These are phyloP conservation scores for Pyrenula massariospora DNA, from an alignment of 495 filamentous ascomycete species.

Conservation along the genomic window DNA sequence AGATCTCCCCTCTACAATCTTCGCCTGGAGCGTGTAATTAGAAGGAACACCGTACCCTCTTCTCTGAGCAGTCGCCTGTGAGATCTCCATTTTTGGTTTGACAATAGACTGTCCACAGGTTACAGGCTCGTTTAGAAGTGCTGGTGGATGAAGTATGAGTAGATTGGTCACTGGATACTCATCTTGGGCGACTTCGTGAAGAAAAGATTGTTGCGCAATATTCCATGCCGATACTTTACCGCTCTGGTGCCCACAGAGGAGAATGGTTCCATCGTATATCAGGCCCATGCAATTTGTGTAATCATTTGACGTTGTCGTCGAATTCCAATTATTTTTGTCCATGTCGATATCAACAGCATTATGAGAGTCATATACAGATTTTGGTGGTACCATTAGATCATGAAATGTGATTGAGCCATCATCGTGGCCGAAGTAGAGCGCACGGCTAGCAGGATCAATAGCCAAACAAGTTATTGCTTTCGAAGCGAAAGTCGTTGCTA, in stretches of 20 bases:
- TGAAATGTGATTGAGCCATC: slow-evolving; percentile 75
- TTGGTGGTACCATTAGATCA: slow-evolving; percentile 51
- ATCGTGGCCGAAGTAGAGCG: slow-evolving; percentile 69
- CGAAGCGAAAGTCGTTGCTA: slow-evolving; percentile 72
- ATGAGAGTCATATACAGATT: slow-evolving; percentile 39
- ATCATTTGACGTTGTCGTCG: slow-evolving; percentile 47
- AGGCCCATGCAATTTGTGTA: slow-evolving; percentile 50
- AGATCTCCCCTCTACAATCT: slow-evolving; percentile 27
- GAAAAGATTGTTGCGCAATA: slow-evolving; percentile 51
- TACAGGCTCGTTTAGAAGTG: slow-evolving; percentile 3
- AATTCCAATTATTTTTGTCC: slow-evolving; percentile 45
- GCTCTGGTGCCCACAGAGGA: slow-evolving; percentile 71
- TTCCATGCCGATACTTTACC: slow-evolving; percentile 77
- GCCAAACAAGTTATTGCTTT: slow-evolving; percentile 57
- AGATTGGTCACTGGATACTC: slow-evolving; percentile 74
- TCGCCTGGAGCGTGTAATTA: slow-evolving; percentile 57
- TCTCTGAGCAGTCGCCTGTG: slow-evolving; percentile 24
- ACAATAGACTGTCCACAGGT: slow-evolving; percentile 33
- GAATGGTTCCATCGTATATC: slow-evolving; percentile 69
- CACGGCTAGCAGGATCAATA: slow-evolving; percentile 75
- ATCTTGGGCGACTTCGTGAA: slow-evolving; percentile 50
- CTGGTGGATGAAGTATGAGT: slow-evolving; percentile 39
- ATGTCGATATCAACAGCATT: slow-evolving; percentile 40
- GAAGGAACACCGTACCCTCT: slow-evolving; percentile 42
- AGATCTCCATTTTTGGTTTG: slow-evolving; percentile 53